A percentile compares a stretch with the other conserved stretches of the same genome.
Evolutionary conservation across 2,329 filamentous ascomycete genomes (phyloP).

Genomic region (Neospermospora avenae): DNA sequence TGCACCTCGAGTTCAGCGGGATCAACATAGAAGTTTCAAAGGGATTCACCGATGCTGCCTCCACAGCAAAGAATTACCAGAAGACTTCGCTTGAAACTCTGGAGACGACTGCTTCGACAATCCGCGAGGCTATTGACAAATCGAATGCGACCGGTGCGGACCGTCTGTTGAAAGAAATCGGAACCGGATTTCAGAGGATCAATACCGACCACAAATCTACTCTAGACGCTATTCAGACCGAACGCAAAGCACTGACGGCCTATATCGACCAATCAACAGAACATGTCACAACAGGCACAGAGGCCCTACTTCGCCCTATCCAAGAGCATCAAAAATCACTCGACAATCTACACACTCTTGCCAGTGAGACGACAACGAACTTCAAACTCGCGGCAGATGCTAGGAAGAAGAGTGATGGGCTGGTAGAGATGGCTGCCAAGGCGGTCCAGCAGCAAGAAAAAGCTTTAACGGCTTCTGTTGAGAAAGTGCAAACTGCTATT

Average conservation of each 20-base stretch:
- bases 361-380: background rate
- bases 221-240: background rate
- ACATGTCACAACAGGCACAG: background rate
- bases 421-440: background rate
- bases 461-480: background rate
- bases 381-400: background rate
- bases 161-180: background rate
- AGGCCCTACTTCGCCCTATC: background rate
- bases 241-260: background rate
- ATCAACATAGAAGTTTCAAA: background rate
- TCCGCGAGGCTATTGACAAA: background rate
- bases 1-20: background rate
- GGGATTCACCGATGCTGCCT: background rate
- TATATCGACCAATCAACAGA: background rate
- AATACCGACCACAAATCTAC: background rate
- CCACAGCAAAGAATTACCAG: background rate
- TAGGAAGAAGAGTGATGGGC: background rate
- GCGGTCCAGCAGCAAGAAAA: slow-evolving; percentile 1
- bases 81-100: background rate
- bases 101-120: background rate
- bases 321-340: background rate
- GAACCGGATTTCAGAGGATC: background rate
- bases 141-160: background rate
- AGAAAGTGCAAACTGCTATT: background rate
- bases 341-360: background rate